Percentiles rank a stretch among this genome's conserved stretches.
Conservation (phyloP, 306 rosid genomes). For the Spatholobus suberectus region DNA sequence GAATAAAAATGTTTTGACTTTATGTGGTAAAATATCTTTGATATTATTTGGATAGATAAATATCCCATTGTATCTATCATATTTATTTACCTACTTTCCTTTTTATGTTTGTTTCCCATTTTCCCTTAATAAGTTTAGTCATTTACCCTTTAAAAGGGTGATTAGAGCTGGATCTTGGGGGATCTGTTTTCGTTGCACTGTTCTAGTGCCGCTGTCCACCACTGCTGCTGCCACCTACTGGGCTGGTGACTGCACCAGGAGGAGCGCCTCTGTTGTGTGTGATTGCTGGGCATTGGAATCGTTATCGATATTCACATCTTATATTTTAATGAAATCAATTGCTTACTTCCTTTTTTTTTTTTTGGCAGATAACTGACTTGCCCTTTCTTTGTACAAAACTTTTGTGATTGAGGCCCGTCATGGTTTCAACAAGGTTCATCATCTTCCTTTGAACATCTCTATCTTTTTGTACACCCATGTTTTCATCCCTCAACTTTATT, state of each 20-base stretch:
- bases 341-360: slow-evolving; percentile 41
- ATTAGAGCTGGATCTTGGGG: no score
- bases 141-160: no score
- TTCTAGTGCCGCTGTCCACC: no score
- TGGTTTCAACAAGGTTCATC: slow-evolving; percentile 84
- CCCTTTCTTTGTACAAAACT: slow-evolving; percentile 90
- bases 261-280: background rate
- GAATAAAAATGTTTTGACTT: slow-evolving; percentile 18
- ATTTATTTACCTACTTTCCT: no score
- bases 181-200: no score
- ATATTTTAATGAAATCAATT: slow-evolving; percentile 28
- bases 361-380: slow-evolving; percentile 90
- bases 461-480: background rate
- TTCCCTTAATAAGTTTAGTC: no score
- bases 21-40: no score
- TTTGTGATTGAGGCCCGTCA: slow-evolving; percentile 93
- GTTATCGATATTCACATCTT: background rate
- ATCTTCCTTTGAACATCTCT: slow-evolving; percentile 12
- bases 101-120: no score
- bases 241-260: background rate
- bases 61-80: no score
- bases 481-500: slow-evolving; percentile 11
- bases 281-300: background rate
- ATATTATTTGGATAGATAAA: background rate
- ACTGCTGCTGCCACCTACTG: background rate